Percentiles rank a stretch among this genome's conserved stretches.
phyloP scores from a whole-genome alignment of 2,329 filamentous ascomycete species.

The Aplosporella prunicola region DNA sequence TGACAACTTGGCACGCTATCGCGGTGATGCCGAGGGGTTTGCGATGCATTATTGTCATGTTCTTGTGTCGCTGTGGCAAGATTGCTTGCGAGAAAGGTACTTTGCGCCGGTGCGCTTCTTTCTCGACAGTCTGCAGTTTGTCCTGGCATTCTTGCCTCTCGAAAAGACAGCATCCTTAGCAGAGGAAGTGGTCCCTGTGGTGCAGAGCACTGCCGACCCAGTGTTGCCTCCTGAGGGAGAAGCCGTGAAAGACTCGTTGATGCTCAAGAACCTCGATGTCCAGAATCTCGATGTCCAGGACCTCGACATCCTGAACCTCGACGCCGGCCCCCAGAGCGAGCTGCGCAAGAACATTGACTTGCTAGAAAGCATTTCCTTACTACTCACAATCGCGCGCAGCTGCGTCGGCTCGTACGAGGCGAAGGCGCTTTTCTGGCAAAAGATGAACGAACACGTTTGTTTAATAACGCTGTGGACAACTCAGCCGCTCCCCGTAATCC shows the following conservation, averaged over 20 bases:
- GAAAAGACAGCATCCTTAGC: slow-evolving; percentile 52
- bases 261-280: not conserved
- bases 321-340: slow-evolving; percentile 33
- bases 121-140: slow-evolving; percentile 53
- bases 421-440: slow-evolving; percentile 53
- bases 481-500: slow-evolving; percentile 54
- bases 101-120: slow-evolving; percentile 57
- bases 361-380: slow-evolving; percentile 52
- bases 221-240: slow-evolving; percentile 36
- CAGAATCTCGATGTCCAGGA: not conserved
- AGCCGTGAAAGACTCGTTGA: not conserved
- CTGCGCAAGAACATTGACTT: slow-evolving; percentile 54
- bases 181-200: slow-evolving; percentile 42
- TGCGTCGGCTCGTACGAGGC: slow-evolving; percentile 37
- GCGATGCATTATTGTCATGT: slow-evolving; percentile 56
- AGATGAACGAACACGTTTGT: slow-evolving; percentile 57
- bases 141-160: slow-evolving; percentile 52
- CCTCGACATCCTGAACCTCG: slow-evolving; percentile 1
- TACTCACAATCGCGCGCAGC: slow-evolving; percentile 54
- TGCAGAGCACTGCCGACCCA: slow-evolving; percentile 40
- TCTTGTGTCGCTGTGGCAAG: slow-evolving; percentile 58
- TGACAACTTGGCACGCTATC: slow-evolving; percentile 51
- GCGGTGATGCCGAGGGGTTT: slow-evolving; percentile 41
- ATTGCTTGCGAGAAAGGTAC: slow-evolving; percentile 55
- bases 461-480: slow-evolving; percentile 58